Conservation (phyloP, 176 grass and related monocot genomes). For the Raddia distichophylla region DNA sequence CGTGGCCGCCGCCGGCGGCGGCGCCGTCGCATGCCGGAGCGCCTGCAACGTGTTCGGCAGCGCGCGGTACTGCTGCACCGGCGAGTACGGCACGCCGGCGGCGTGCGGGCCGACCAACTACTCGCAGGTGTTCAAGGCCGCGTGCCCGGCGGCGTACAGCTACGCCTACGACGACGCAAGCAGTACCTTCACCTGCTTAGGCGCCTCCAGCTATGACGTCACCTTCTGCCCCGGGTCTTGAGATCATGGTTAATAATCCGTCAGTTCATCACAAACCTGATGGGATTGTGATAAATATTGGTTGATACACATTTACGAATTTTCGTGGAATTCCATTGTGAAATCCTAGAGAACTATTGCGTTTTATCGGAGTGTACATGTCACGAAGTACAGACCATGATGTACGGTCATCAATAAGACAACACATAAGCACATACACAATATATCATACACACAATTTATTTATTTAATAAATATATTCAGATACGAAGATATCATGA, state of each 20-base stretch:
- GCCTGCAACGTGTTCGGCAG: slow-evolving; percentile 63
- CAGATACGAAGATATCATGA: neutral
- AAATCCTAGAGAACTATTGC: neutral
- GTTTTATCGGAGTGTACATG: neutral
- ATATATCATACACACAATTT: neutral
- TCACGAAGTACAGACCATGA: neutral
- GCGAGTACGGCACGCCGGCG: slow-evolving; percentile 44
- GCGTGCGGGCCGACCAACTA: slow-evolving; percentile 62
- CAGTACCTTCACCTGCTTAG: slow-evolving; percentile 66
- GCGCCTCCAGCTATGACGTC: slow-evolving; percentile 56
- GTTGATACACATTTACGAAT: too few relatives aligned
- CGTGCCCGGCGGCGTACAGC: slow-evolving; percentile 68
- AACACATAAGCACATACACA: neutral
- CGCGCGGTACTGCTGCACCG: slow-evolving; percentile 68
- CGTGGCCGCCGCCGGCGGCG: slow-evolving; percentile 6
- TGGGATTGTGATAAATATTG: neutral
- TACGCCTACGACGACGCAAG: slow-evolving; percentile 73
- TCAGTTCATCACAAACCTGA: neutral
- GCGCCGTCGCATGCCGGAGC: slow-evolving; percentile 59
- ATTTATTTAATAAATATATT: neutral
- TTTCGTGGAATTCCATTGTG: neutral
- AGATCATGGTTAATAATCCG: neutral
- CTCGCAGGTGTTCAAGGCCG: slow-evolving; percentile 63
- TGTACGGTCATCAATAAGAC: neutral
- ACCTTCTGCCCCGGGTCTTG: slow-evolving; percentile 59